A percentile compares a stretch with the other conserved stretches of the same genome.
These are phyloP conservation scores for Kluyveromyces sp. DNA, from an alignment of 1,139 yeast species.

Conservation along the genomic window DNA sequence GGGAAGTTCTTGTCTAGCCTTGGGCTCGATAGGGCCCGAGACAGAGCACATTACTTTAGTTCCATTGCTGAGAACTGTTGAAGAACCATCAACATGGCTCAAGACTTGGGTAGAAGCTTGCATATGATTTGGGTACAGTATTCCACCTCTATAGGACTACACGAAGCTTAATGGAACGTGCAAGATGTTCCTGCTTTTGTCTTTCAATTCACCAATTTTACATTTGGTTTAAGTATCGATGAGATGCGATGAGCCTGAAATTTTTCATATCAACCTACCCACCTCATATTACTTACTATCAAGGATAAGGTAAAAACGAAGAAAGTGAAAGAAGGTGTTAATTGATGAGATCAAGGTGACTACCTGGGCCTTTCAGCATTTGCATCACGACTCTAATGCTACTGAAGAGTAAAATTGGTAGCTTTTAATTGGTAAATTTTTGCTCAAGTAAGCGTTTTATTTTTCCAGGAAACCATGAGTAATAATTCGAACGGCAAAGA, in stretches of 20 bases:
- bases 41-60: slow-evolving; percentile 68
- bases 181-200: too few species aligned
- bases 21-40: slow-evolving; percentile 87
- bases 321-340: not conserved
- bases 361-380: too few species aligned
- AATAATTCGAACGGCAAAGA: slow-evolving; percentile 28
- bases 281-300: not conserved
- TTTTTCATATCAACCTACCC: not conserved
- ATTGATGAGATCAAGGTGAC: not conserved
- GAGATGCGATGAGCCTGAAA: slow-evolving; percentile 3
- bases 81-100: slow-evolving; percentile 72
- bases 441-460: too few species aligned
- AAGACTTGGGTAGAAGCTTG: slow-evolving; percentile 25
- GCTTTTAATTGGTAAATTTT: too few species aligned
- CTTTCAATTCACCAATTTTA: too few species aligned
- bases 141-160: too few species aligned
- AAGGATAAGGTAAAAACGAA: not conserved
- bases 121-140: not conserved
- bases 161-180: too few species aligned
- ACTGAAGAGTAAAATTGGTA: too few species aligned
- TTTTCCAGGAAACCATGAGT: not conserved
- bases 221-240: not conserved
- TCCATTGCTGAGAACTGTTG: slow-evolving; percentile 42
- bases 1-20: slow-evolving; percentile 77
- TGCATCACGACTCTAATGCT: too few species aligned